Evolutionary conservation across 1,284 basidiomycete genomes (phyloP).

Genomic region (Boletus semigastroideus): DNA sequence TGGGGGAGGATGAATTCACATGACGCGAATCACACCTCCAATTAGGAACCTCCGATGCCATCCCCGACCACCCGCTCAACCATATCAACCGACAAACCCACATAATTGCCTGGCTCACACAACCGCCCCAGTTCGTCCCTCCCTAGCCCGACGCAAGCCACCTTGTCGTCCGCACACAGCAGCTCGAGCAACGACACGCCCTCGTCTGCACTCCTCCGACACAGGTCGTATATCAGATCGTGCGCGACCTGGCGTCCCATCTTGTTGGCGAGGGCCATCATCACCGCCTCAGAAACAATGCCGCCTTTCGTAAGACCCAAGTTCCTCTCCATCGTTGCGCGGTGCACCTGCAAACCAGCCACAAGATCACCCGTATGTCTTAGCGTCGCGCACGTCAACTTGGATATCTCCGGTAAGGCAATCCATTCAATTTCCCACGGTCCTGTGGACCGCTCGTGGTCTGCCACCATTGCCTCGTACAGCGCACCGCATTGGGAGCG

Average conservation of each 20-base stretch:
- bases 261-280: conserved; percentile 43
- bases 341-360: conserved; percentile 40
- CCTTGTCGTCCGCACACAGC: conserved; percentile 30
- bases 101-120: conserved; percentile 40
- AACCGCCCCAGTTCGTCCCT: conserved; percentile 29
- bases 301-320: conserved; percentile 38
- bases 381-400: conserved; percentile 40
- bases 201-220: conserved; percentile 29
- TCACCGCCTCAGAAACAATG: conserved; percentile 45
- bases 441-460: conserved; percentile 47
- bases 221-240: conserved; percentile 44
- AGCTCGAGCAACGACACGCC: conserved; percentile 35
- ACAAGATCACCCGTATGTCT: conserved; percentile 36
- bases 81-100: conserved; percentile 42
- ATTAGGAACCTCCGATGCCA: background rate
- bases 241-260: conserved; percentile 44
- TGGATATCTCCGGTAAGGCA: conserved; percentile 42
- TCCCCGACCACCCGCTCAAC: conserved; percentile 19
- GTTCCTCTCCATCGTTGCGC: conserved; percentile 40
- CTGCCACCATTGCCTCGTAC: conserved; percentile 46
- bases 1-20: background rate
- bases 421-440: conserved; percentile 52
- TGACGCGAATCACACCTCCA: conserved; percentile 7
- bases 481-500: conserved; percentile 38
- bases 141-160: conserved; percentile 28